phyloP scores from a whole-genome alignment of 1,284 basidiomycete genomes.

The Ceratobasidium sp. region DNA sequence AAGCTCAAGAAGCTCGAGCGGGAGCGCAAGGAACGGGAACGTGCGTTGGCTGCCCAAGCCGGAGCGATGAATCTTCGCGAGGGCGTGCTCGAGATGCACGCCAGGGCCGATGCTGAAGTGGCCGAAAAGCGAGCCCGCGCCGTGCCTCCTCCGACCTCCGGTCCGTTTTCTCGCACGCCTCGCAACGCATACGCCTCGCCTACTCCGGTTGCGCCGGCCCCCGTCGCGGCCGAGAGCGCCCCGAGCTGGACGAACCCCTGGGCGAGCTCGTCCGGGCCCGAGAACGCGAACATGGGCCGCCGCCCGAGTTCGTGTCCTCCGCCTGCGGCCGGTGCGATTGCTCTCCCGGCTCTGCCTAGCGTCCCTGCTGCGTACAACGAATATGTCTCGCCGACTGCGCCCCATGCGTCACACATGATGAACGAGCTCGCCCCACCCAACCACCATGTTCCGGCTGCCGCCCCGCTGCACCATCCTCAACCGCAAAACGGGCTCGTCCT shows the following conservation, averaged over 20 bases:
- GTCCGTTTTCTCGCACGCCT: constrained; percentile 12
- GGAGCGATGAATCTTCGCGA: constrained; percentile 18
- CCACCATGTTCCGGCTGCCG: constrained; percentile 5
- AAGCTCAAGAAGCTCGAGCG: constrained; percentile 36
- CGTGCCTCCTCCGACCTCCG: constrained; percentile 3
- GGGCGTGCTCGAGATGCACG: constrained; percentile 35
- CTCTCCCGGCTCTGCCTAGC: constrained; percentile 16
- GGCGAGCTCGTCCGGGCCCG: constrained; percentile 21
- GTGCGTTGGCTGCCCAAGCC: constrained; percentile 36
- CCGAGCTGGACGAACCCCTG: constrained; percentile 39
- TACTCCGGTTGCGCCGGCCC: constrained; percentile 6
- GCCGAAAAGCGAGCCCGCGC: neutral
- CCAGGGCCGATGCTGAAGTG: constrained; percentile 29
- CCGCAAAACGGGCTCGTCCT: constrained; percentile 11
- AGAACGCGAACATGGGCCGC: constrained; percentile 24
- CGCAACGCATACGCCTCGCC: constrained; percentile 1
- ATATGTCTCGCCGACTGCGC: constrained; percentile 34
- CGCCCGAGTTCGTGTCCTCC: constrained; percentile 37
- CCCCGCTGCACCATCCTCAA: constrained; percentile 22
- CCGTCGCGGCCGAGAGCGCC: neutral
- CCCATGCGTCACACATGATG: constrained; percentile 21
- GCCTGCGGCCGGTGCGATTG: constrained; percentile 28
- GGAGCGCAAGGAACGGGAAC: constrained; percentile 35
- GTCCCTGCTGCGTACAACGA: constrained; percentile 29
- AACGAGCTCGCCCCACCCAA: constrained; percentile 3